Evolutionary conservation across 306 rosid genomes (phyloP), one percentile per base, ranked within the genome.

Genomic region (Pyrus bretschneideri): DNA sequence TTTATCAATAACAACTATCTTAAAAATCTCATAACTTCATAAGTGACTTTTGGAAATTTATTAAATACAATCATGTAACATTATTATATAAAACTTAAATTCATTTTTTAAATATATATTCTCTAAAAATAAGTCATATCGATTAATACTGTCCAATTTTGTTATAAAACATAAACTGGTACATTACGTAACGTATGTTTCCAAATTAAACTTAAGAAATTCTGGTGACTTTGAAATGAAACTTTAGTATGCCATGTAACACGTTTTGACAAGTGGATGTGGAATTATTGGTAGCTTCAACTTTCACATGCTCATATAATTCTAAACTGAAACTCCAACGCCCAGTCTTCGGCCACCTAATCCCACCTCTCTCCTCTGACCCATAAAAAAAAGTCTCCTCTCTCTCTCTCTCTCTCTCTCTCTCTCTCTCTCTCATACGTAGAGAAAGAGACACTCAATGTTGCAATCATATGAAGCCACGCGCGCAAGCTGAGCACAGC

Each of bases 281-380:
- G 57, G 78, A 83, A 79, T 6, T 31, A 66, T 71, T 70, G 83
- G 86, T 79, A 42, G 75, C 55, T 72, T 70, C 77, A 2, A 30
- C 18, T 12, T 49, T 49, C 55, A 49, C 22, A 57, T n/a, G 23
- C 27, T 40, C 66, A 3, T 23, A 63, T 35, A 35, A 35, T 23
- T 73, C 67, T 19, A 38, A 63, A 64, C 18, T 49, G 55, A 49
- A 49, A 10, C 35, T 69, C 82, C 84, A 84, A 84, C 87, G 31
- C 69, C 82, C 82, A 80, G 84, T 80, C 82, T 74, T 62, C 4
- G 22, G 69, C 84, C 74, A 73, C 84, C 84, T 77, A 84, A 67
- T 79, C 64, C 69, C 65, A 23, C 57, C 31, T 63, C 29, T 10
- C 9, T 17, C 60, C 63, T 49, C 55, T 1, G 55, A 49, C 21